phyloP scores from a whole-genome alignment of 1,139 yeast genomes.

The Debaryomyces robertsiae region DNA sequence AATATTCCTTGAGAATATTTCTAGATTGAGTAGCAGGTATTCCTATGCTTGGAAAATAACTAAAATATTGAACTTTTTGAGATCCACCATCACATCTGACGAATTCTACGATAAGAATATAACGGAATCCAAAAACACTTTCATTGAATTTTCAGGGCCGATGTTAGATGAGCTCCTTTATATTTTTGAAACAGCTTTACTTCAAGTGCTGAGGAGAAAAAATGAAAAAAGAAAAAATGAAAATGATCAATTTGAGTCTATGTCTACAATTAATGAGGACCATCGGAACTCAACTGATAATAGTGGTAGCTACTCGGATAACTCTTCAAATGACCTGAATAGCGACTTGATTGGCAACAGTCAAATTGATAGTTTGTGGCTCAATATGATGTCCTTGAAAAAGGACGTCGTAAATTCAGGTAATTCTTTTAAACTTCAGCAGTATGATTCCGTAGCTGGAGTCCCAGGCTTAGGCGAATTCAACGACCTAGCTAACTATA shows the following conservation, averaged over 20 bases:
- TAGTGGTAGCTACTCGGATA: constrained; percentile 1
- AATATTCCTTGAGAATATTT: constrained; percentile 21
- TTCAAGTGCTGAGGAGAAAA: constrained; percentile 12
- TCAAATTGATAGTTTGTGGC: constrained; percentile 32
- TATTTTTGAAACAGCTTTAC: constrained; percentile 20
- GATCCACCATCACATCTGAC: constrained; percentile 25
- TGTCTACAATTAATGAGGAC: neutral
- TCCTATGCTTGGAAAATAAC: constrained; percentile 42
- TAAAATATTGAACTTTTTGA: constrained; percentile 32
- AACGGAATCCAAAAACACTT: constrained; percentile 12
- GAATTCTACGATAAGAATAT: constrained; percentile 23
- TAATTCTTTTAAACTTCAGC: constrained; percentile 81
- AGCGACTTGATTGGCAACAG: constrained; percentile 16
- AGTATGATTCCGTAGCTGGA: neutral
- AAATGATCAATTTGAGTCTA: neutral
- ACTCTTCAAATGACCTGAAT: constrained; percentile 1
- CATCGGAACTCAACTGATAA: constrained; percentile 4
- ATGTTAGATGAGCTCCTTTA: constrained; percentile 26
- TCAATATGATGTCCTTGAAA: constrained; percentile 31
- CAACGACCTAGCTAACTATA: constrained; percentile 2
- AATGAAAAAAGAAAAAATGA: neutral
- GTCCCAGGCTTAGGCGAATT: constrained; percentile 4
- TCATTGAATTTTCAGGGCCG: constrained; percentile 16
- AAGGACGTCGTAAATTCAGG: constrained; percentile 34
- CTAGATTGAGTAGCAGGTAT: constrained; percentile 31